Percentiles rank a stretch among this genome's conserved stretches.
These are phyloP conservation scores for Coemansia sp. DNA, from an alignment of 192 early-diverging fungal genomes.

Conservation along the genomic window DNA sequence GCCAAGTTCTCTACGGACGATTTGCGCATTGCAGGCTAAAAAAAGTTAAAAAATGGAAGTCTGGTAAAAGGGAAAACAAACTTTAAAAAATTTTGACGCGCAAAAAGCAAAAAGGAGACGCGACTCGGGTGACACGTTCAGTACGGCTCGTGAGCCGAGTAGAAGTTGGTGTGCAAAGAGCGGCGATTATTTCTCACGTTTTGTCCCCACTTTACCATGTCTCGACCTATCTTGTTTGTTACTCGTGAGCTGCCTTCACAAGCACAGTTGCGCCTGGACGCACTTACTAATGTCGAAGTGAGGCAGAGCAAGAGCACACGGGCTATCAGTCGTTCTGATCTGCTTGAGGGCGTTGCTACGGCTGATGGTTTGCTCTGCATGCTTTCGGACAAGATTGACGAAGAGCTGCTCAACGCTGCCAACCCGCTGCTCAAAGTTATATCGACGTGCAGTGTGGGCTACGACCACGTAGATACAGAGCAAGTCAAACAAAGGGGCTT, in stretches of 20 bases:
- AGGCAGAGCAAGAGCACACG: constrained; percentile 57
- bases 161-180: no score
- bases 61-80: neutral
- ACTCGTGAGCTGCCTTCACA: constrained; percentile 52
- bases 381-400: constrained; percentile 68
- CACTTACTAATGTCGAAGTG: constrained; percentile 53
- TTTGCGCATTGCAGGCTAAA: constrained; percentile 20
- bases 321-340: constrained; percentile 53
- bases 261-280: constrained; percentile 50
- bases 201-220: neutral
- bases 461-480: constrained; percentile 72
- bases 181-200: neutral
- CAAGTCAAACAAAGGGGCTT: constrained; percentile 55
- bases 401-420: constrained; percentile 65
- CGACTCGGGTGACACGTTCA: neutral
- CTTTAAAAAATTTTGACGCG: neutral
- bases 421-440: constrained; percentile 66
- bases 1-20: constrained; percentile 22
- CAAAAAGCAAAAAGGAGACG: constrained; percentile 4
- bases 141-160: neutral
- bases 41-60: neutral
- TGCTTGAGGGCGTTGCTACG: constrained; percentile 49
- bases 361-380: constrained; percentile 66
- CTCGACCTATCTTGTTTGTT: constrained; percentile 49
- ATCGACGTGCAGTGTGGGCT: constrained; percentile 80